Evolutionary conservation across 371 early-diverging fungal genomes (phyloP), one percentile per base, ranked within the genome.

Genomic region (Catenaria anguillulae): DNA sequence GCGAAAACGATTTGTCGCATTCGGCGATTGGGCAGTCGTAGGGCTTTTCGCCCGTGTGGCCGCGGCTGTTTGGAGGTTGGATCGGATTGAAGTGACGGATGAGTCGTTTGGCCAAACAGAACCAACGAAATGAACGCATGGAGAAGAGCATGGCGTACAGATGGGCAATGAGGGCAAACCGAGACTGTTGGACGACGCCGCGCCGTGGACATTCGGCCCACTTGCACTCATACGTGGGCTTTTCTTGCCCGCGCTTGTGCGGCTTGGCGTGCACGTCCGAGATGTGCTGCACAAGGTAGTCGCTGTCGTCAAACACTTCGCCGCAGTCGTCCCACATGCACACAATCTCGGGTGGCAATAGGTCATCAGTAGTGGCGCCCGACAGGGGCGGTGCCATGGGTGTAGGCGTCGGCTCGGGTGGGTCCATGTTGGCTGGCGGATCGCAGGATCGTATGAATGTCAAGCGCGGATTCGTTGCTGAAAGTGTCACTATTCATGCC

Each of bases 21-120:
- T 58, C 58, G 24, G 58, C n/a, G 26, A 58, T 58, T 15, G 58
- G 58, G 36, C 58, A 58, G 43, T 58, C 58, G 31, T 15, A 34
- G 8, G 58, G 58, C 17, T 21, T 6, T 10, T 58, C 58, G 58
- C 58, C 58, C 29, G 58, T 58, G 58, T 58, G 58, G 43, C 36
- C 10, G 1, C 58, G 36, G 8, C 58, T 8, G 19, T 15, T 33
- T 58, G 6, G 10, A 2, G 8, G 1, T 10, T 17, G 29, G 35
- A 5, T 1, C 15, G 12, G 24, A 0, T 19, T 31, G 15, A 35
- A 1, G n/a, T 29, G 0, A 33, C 40, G 40, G 40, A n/a, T n/a
- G n/a, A n/a, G n/a, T n/a, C n/a, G n/a, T n/a, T n/a, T n/a, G n/a
- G n/a, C n/a, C n/a, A n/a, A n/a, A n/a, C n/a, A 10, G 55, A 5